Evolutionary conservation across 768 basidiomycete genomes (phyloP).

Genomic region (Epithele typhae): DNA sequence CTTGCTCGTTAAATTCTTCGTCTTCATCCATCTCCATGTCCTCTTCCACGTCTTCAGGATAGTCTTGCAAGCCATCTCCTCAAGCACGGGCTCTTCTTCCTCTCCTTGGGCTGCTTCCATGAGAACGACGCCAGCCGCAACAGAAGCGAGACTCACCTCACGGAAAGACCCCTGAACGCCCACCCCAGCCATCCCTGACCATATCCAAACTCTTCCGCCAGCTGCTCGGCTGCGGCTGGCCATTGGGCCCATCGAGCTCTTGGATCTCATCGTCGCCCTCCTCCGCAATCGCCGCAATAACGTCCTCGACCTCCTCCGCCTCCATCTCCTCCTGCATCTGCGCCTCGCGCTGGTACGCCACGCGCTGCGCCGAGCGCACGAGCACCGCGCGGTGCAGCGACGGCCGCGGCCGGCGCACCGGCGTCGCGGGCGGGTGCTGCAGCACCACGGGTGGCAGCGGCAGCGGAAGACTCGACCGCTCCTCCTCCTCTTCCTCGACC

Average conservation of each 20-base stretch:
- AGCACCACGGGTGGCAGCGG: slow-evolving; percentile 10
- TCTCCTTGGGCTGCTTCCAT: slow-evolving; percentile 10
- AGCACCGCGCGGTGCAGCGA: slow-evolving; percentile 68
- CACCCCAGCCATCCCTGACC: slow-evolving; percentile 28
- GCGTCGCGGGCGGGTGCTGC: slow-evolving; percentile 15
- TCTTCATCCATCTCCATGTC: slow-evolving; percentile 7
- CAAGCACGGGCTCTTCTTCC: slow-evolving; percentile 9
- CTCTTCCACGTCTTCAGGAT: slow-evolving; percentile 15
- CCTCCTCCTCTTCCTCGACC: slow-evolving; percentile 30
- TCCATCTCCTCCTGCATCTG: slow-evolving; percentile 49
- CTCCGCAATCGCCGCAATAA: slow-evolving; percentile 17
- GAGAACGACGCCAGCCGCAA: background rate
- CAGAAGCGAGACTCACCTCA: slow-evolving; percentile 5
- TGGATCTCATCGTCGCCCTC: slow-evolving; percentile 30
- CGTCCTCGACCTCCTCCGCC: slow-evolving; percentile 46
- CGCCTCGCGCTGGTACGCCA: slow-evolving; percentile 45
- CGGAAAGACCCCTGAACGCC: slow-evolving; percentile 27
- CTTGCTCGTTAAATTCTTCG: background rate
- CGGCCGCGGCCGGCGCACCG: slow-evolving; percentile 30
- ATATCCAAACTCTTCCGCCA: slow-evolving; percentile 32
- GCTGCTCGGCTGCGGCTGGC: slow-evolving; percentile 18
- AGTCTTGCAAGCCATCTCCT: slow-evolving; percentile 7
- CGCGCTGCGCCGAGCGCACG: slow-evolving; percentile 64
- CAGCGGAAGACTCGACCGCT: slow-evolving; percentile 10
- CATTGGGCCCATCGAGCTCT: slow-evolving; percentile 19